Percentiles rank a stretch among this genome's conserved stretches.
Conservation (phyloP, 2,329 filamentous ascomycete species). For the Aspergillus ochraceoroseus region DNA sequence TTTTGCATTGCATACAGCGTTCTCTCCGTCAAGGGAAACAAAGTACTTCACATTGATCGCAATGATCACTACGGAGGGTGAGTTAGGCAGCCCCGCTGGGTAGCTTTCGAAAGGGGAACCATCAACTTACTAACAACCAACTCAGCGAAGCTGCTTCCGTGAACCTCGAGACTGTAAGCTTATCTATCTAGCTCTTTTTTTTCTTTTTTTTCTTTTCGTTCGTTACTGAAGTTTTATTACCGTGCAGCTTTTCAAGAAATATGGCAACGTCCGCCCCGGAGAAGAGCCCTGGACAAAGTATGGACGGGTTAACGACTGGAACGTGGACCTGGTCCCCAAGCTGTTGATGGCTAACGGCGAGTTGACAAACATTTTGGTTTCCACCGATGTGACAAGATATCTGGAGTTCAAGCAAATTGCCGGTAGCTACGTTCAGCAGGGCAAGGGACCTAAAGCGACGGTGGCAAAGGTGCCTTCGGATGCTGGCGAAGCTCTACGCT, state of each 20-base stretch:
- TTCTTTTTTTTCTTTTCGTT: too few species aligned
- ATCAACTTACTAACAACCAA: conserved; percentile 24
- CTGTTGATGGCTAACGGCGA: conserved; percentile 98
- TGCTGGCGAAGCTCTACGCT: conserved; percentile 81
- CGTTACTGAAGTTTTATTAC: conserved; percentile 31
- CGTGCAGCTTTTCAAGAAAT: conserved; percentile 89
- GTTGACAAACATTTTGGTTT: conserved; percentile 96
- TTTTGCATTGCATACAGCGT: conserved; percentile 55
- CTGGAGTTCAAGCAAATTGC: conserved; percentile 93
- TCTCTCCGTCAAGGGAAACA: conserved; percentile 96
- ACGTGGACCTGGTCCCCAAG: conserved; percentile 97
- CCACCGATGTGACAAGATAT: conserved; percentile 84
- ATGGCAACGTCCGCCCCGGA: conserved; percentile 72
- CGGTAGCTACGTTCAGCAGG: conserved; percentile 94
- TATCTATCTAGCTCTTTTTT: not conserved
- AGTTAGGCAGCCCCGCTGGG: conserved; percentile 36
- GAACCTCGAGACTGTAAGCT: conserved; percentile 82
- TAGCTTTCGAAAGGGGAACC: conserved; percentile 14
- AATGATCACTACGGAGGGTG: conserved; percentile 98
- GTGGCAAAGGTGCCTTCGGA: conserved; percentile 96
- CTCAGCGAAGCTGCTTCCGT: conserved; percentile 86
- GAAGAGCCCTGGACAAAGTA: conserved; percentile 98
- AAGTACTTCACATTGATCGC: conserved; percentile 97
- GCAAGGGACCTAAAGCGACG: conserved; percentile 72
- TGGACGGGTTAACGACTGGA: conserved; percentile 95